Evolutionary conservation across 106 monocot species (phyloP).

Genomic region (Ottelia alismoides): DNA sequence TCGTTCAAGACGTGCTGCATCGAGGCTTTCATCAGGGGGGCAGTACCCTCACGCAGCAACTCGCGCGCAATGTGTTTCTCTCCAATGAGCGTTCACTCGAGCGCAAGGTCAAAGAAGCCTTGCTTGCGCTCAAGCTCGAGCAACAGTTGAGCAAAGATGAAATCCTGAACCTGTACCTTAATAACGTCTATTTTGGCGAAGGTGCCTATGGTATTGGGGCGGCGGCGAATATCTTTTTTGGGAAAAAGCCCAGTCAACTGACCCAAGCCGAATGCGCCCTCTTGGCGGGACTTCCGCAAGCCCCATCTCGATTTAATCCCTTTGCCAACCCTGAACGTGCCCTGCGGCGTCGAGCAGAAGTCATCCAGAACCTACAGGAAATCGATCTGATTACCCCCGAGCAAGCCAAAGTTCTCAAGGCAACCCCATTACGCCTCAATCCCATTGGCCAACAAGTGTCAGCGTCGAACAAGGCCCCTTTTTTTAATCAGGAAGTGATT

Average conservation of each 20-base stretch:
- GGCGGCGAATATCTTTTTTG: background rate
- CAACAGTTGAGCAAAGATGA: background rate
- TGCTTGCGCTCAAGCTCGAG: background rate
- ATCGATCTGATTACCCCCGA: background rate
- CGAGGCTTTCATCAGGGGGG: background rate
- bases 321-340: background rate
- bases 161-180: background rate
- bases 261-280: background rate
- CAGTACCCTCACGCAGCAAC: background rate
- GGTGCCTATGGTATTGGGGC: background rate
- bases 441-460: background rate
- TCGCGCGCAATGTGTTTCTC: background rate
- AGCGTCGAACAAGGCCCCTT: too few relatives aligned
- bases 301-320: background rate
- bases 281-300: background rate
- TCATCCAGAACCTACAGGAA: background rate
- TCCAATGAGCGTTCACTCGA: background rate
- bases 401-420: background rate
- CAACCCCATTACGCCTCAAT: background rate
- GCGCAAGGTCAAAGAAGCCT: background rate
- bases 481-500: too few relatives aligned
- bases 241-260: background rate
- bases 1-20: background rate
- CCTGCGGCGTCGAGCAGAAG: too few relatives aligned
- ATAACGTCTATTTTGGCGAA: background rate